These are phyloP conservation scores for Rhodamnia argentea DNA, from an alignment of 345 rosid species.

Conservation along the genomic window DNA sequence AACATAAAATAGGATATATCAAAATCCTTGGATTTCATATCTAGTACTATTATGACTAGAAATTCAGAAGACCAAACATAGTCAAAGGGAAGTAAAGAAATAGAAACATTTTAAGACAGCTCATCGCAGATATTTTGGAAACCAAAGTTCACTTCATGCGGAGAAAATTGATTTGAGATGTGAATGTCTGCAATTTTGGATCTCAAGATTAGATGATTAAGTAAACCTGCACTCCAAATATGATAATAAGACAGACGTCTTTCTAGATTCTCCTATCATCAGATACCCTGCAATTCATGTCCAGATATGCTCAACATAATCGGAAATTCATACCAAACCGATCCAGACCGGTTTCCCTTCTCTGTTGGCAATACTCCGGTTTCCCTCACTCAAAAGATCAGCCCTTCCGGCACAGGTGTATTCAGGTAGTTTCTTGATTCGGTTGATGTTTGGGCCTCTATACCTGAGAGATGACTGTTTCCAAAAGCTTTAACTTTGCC, in stretches of 20 bases:
- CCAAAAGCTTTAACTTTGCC: not conserved
- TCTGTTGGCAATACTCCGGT: not conserved
- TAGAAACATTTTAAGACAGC: not conserved
- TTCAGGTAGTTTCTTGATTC: not conserved
- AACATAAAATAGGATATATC: too few relatives aligned
- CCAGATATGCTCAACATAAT: not conserved
- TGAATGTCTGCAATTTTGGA: too few relatives aligned
- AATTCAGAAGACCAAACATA: too few relatives aligned
- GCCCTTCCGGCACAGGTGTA: not conserved
- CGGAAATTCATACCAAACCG: not conserved
- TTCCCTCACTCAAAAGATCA: not conserved
- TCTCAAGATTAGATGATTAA: too few relatives aligned
- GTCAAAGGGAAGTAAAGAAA: not conserved
- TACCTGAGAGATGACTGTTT: not conserved
- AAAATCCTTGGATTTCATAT: too few relatives aligned
- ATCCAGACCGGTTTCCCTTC: not conserved
- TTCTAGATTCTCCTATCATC: not conserved
- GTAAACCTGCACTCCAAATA: too few relatives aligned
- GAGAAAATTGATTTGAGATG: not conserved
- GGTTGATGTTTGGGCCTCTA: not conserved
- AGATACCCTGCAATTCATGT: not conserved
- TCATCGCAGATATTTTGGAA: not conserved
- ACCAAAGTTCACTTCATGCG: not conserved
- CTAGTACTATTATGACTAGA: too few relatives aligned
- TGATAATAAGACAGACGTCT: not conserved